Evolutionary conservation across 495 filamentous ascomycete species (phyloP).

Genomic region (Glarea lozoyensis): DNA sequence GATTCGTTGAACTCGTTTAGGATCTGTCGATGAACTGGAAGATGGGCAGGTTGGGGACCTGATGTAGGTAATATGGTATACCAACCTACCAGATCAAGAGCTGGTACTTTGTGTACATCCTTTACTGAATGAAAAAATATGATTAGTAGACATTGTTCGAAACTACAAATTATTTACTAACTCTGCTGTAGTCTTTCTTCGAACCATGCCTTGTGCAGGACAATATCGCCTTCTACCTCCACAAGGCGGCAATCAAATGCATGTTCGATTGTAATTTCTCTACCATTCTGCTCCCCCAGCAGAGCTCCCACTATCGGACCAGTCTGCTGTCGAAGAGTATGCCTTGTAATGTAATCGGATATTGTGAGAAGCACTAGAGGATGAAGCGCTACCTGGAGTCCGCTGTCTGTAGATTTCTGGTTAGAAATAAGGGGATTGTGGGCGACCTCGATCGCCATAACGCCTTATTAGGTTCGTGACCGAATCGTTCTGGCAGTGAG

Average conservation of each 20-base stretch:
- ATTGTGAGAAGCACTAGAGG: slow-evolving; percentile 93
- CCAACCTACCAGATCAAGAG: slow-evolving; percentile 89
- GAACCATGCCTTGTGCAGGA: slow-evolving; percentile 67
- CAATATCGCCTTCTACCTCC: slow-evolving; percentile 37
- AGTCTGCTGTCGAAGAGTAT: slow-evolving; percentile 62
- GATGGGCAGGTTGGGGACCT: slow-evolving; percentile 56
- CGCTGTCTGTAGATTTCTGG: slow-evolving; percentile 59
- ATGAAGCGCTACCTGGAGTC: slow-evolving; percentile 78
- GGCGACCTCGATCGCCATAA: slow-evolving; percentile 11
- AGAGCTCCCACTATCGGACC: slow-evolving; percentile 81
- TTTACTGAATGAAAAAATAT: slow-evolving; percentile 47
- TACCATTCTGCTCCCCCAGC: slow-evolving; percentile 82
- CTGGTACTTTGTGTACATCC: slow-evolving; percentile 75
- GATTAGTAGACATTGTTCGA: background rate
- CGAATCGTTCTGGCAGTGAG: too few relatives aligned
- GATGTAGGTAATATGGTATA: slow-evolving; percentile 72
- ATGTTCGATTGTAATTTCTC: slow-evolving; percentile 84
- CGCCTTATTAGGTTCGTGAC: background rate
- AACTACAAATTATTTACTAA: slow-evolving; percentile 29
- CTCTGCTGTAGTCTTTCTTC: slow-evolving; percentile 73
- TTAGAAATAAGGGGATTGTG: slow-evolving; percentile 35
- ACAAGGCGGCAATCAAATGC: slow-evolving; percentile 71
- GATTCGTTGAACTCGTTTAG: slow-evolving; percentile 72
- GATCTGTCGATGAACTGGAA: slow-evolving; percentile 71
- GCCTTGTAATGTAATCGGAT: slow-evolving; percentile 91